Conservation (phyloP, 2,329 filamentous ascomycete genomes). For the Epichloe uncinata region DNA sequence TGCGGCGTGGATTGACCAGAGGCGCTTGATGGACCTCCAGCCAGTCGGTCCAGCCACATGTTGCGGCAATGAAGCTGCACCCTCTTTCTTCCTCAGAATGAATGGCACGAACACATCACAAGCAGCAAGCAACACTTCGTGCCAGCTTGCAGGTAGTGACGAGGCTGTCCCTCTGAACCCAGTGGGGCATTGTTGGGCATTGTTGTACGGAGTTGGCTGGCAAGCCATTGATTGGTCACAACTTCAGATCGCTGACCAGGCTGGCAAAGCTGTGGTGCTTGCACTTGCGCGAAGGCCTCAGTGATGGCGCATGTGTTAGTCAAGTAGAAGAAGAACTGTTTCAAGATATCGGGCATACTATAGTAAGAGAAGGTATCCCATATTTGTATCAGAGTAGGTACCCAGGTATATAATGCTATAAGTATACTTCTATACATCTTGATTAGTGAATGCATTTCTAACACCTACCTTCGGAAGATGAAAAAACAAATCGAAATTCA, state of each 20-base stretch:
- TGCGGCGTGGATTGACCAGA: constrained; percentile 46
- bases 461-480: no score
- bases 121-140: neutral
- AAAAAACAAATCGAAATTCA: no score
- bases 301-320: no score
- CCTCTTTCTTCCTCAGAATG: neutral
- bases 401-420: no score
- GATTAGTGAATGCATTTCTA: no score
- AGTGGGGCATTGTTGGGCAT: neutral
- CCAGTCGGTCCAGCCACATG: constrained; percentile 89
- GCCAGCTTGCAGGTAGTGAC: neutral
- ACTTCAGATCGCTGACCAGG: neutral
- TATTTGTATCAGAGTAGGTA: no score
- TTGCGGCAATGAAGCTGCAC: constrained; percentile 7
- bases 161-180: neutral
- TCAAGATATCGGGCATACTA: no score
- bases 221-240: neutral
- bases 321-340: no score
- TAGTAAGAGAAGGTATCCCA: no score
- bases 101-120: neutral
- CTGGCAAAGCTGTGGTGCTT: no score
- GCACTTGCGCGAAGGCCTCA: no score
- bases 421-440: no score
- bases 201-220: neutral
- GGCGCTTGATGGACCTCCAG: constrained; percentile 48